Base-by-base conservation (phyloP, 2,329 filamentous ascomycete genomes). In the Alternaria sp. region DNA sequence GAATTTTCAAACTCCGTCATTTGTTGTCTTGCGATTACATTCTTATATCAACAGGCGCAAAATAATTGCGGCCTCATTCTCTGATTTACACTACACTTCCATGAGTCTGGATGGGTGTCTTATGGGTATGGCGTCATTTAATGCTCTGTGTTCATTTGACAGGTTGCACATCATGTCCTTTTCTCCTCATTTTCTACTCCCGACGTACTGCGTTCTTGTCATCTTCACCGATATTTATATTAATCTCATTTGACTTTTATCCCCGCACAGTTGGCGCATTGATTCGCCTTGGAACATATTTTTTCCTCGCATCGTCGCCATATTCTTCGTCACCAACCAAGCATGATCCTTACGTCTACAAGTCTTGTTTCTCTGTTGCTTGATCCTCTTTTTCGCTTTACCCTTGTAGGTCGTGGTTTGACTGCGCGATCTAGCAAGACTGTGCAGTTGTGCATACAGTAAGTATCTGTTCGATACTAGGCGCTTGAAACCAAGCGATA, bases 171-270 rank as follows among this genome's bases (percentile, higher is more conserved):
- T 46, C 10, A 49, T 32, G 25, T 34, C 22, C 50, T 56, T 34
- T 30, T 59, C 32, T 30, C 41, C 49, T 56, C 56, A 30, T 14
- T 46, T 16, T 46, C 40, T 52, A n/a, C 52, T 16, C 28, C 14
- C 41, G 18, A 49, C 25, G 18, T 45, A 40, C 27, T 38, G 12
- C 45, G 3, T 48, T 53, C 44, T 46, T 56, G 36, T 34, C 34
- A 44, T 44, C 49, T 59, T 62, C 56, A 54, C 38, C 20, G 28
- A 25, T 48, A 62, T 59, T 22, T 56, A 62, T 49, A 62, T 62
- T 55, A 59, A 62, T 62, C 46, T 59, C 60, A 59, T 60, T 49
- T 22, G 43, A 40, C 34, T 32, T 36, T 32, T 12, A 20, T 43
- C 11, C 40, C 7, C 22, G 25, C 25, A 27, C 41, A 18, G 20